Base-by-base conservation (phyloP, 768 basidiomycete genomes). In the Pleurotus salmoneostramineus region DNA sequence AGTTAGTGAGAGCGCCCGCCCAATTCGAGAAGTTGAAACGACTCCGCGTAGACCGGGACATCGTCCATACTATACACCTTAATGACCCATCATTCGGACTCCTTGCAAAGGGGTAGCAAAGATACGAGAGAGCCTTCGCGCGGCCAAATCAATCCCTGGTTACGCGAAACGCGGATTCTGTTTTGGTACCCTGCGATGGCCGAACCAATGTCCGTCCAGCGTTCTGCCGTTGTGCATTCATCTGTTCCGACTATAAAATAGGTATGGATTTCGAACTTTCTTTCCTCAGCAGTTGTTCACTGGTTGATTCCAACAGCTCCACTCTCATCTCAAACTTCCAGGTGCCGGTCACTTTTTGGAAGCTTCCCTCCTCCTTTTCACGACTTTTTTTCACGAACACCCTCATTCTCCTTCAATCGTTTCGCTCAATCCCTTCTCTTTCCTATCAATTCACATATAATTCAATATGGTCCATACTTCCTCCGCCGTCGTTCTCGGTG, bases 401-500 rank as follows among this genome's bases (percentile, higher is more conserved):
- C 61, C 44, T 33, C 35, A 46, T 56, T 27, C 21, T 58, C 61
- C 49, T 50, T 36, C 44, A 36, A 21, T 32, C 40, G 37, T 42
- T 55, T 43, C 52, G 31, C 52, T 42, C 52, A 40, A 1, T 40
- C 40, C 43, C 36, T 31, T 17, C 21, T 35, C 7, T 11, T 56
- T 56, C 55, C 47, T 56, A 40, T 47, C 36, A 52, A 34, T 46
- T 47, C 46, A 56, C 59, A 57, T 48, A 36, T 63, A 45, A 43
- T 40, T 63, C 45, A 63, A 32, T 49, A 72, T 72, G 71, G 70
- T 71, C 58, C 69, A 69, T 62, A 60, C 69, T 65, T 62, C 63
- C 31, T 67, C 65, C 46, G 68, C 69, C 59, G 63, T 72, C 65
- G 66, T 70, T 58, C 59, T 72, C 57, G 71, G 69, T 54, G 65